Evolutionary conservation across 1,139 yeast genomes (phyloP).

Genomic region (Pichia sp.): DNA sequence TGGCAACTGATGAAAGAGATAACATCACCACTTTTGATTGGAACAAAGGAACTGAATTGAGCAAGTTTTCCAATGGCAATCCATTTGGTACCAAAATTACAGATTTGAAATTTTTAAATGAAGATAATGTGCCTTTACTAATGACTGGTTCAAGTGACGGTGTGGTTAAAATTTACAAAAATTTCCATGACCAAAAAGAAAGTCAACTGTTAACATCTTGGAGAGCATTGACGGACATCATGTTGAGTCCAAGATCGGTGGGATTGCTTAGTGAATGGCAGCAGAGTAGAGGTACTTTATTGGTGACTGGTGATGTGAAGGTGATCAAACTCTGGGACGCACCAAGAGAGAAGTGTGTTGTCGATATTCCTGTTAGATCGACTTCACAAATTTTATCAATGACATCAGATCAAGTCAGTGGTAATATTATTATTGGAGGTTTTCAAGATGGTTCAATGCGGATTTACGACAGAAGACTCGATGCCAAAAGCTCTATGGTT

Average conservation of each 20-base stretch:
- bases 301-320: conserved; percentile 94
- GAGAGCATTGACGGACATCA: conserved; percentile 85
- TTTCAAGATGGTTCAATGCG: conserved; percentile 89
- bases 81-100: conserved; percentile 86
- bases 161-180: conserved; percentile 74
- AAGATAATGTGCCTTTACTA: conserved; percentile 81
- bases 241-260: conserved; percentile 71
- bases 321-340: conserved; percentile 95
- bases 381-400: conserved; percentile 82
- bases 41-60: conserved; percentile 48
- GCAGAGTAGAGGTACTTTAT: conserved; percentile 83
- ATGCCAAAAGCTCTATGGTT: conserved; percentile 80
- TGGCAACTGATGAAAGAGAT: conserved; percentile 80
- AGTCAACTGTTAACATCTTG: conserved; percentile 76
- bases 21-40: conserved; percentile 87
- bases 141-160: conserved; percentile 93
- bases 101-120: conserved; percentile 78
- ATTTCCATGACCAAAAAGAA: conserved; percentile 50
- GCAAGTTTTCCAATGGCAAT: conserved; percentile 74
- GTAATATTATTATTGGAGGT: conserved; percentile 86
- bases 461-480: conserved; percentile 84
- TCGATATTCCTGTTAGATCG: conserved; percentile 87
- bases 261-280: conserved; percentile 95
- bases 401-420: conserved; percentile 93
- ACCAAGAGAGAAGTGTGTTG: conserved; percentile 78